Evolutionary conservation across 352 stramenopile species (phyloP), one percentile per base, ranked within the genome.

Genomic region (Phytophthora citrophthora): DNA sequence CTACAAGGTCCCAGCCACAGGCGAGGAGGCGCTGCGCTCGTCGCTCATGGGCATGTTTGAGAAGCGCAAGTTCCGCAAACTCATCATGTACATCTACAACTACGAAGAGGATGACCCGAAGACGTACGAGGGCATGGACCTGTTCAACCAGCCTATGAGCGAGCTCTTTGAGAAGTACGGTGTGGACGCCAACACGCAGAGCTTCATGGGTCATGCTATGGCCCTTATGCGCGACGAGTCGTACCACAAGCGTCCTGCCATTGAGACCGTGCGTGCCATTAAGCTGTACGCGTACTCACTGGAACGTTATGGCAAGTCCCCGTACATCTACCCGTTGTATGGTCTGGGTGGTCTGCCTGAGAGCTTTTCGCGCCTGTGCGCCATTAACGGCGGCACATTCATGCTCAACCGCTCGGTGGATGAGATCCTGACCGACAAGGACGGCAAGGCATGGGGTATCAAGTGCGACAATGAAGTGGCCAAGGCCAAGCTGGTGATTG

Each of bases 261-360:
- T 99, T 55, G 74, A 96, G 48, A 98, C 97, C 12, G 90, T 99
- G 50, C 89, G 97, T 55, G 92, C 96, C 20, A 97, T 99, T 73
- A 96, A 99, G 83, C 89, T 98, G 45, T 99, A 99, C 79, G 96
- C 93, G 60, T 98, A 98, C 79, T 99, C 97, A 32, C 76, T 99
- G 29, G 93, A 98, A 58, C 82, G 95, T 50, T 98, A 98, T 64
- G 94, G 95, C 71, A 99, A 98, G 71, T 98, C 88, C 41, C 98
- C 98, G 43, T 99, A 99, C 88, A 98, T 99, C 65, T 99, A 99
- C 82, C 98, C 98, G 48, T 91, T 99, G 43, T 99, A 99, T 77
- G 98, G 98, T 44, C 88, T 99, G 38, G 97, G 97, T 34, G 96
- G 96, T 24, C 83, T 99, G 40, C 98, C 97, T 5, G 97, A 99